Base-by-base conservation (phyloP, 768 basidiomycete genomes). In the Mrakia gelida region DNA sequence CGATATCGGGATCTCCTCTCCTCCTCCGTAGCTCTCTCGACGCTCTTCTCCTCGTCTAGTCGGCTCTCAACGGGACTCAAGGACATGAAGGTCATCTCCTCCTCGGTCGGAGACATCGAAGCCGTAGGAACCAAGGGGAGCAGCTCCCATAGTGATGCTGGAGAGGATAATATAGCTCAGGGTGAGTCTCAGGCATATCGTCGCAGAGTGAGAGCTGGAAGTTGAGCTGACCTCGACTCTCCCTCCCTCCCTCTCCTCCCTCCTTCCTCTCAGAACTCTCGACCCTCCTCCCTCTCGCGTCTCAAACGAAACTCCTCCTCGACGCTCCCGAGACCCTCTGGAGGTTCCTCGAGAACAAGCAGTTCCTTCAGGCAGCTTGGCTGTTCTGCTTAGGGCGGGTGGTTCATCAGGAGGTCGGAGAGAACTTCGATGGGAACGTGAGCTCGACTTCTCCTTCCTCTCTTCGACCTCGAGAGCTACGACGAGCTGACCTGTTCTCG, bases 301-400 rank as follows among this genome's bases (percentile, higher is more conserved):
- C 78, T 0, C 75, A 79, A 49, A 79, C 78, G 4, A 79, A 79
- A 61, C 70, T 79, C 13, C 70, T 79, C 15, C 70, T 79, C 45
- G 78, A 79, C 38, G 68, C 78, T 23, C 78, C 78, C n/a, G 78
- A 79, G 62, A 75, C 71, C 21, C 74, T 79, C 18, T 79, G 73
- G 73, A 67, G 78, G 26, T 72, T 79, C 45, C 62, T 79, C 38
- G 78, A 79, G 59, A n/a, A 28, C 15, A 71, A 49, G 49, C 68
- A 62, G 43, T 79, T 75, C 73, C 75, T 79, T 11, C 68, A 75
- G 3, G 78, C 78, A 16, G 67, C 78, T 0, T 75, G 67, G 68
- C 78, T 79, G 13, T 79, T 71, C 43, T 75, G 68, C 28, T 65
- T 79, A 45, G 68, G 78, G 34, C 74, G 78, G 21, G 52, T 76